Evolutionary conservation across 1,139 yeast species (phyloP).

Genomic region (Geotrichum klebahnii): DNA sequence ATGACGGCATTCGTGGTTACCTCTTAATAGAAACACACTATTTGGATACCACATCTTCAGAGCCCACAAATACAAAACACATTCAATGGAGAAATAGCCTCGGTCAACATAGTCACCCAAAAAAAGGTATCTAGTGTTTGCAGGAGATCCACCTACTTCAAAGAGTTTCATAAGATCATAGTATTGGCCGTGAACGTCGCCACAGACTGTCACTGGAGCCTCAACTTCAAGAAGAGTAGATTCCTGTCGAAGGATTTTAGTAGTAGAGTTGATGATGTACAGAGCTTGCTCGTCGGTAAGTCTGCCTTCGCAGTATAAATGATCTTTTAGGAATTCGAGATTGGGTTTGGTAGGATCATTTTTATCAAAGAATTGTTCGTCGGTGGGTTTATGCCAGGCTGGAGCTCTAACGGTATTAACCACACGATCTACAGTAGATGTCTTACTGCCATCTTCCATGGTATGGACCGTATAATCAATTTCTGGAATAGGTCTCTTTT

Average conservation of each 20-base stretch:
- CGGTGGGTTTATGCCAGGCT: constrained; percentile 59
- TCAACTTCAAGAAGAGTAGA: constrained; percentile 78
- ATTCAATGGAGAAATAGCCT: constrained; percentile 88
- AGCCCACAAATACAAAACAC: constrained; percentile 74
- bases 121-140: constrained; percentile 69
- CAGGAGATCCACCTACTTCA: constrained; percentile 93
- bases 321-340: constrained; percentile 64
- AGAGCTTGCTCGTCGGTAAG: constrained; percentile 68
- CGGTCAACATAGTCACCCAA: constrained; percentile 96
- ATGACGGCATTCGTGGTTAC: constrained; percentile 94
- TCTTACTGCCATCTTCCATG: constrained; percentile 64
- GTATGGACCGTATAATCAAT: constrained; percentile 54
- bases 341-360: constrained; percentile 52
- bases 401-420: constrained; percentile 66
- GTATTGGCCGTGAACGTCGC: constrained; percentile 94
- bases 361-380: constrained; percentile 67
- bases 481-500: constrained; percentile 43
- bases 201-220: constrained; percentile 94
- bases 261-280: constrained; percentile 63
- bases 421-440: constrained; percentile 67
- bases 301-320: constrained; percentile 78
- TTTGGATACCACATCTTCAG: constrained; percentile 74
- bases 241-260: constrained; percentile 60
- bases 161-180: constrained; percentile 86
- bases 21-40: constrained; percentile 79